Conservation (phyloP, 2,329 filamentous ascomycete genomes). For the Pyricularia pennisetigena region DNA sequence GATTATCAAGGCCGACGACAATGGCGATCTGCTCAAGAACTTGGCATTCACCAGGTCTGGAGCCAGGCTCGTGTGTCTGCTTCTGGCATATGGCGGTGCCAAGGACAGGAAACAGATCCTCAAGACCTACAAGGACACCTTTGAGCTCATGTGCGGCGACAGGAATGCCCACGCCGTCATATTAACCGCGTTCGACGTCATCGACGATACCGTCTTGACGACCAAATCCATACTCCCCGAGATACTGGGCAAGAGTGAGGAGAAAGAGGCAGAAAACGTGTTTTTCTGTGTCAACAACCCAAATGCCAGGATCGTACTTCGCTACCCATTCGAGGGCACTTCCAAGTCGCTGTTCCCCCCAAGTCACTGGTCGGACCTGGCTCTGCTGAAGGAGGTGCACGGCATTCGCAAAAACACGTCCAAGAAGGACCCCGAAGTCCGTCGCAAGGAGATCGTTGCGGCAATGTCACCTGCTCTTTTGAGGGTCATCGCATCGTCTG, state of each 20-base stretch:
- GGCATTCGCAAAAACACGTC: constrained; percentile 73
- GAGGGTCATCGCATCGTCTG: constrained; percentile 58
- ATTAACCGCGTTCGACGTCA: constrained; percentile 77
- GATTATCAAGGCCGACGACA: constrained; percentile 83
- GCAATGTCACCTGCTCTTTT: constrained; percentile 68
- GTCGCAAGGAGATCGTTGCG: constrained; percentile 67
- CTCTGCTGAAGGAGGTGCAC: constrained; percentile 67
- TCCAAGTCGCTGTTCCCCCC: constrained; percentile 51
- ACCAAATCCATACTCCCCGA: constrained; percentile 82
- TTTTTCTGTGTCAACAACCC: constrained; percentile 55
- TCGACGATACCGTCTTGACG: constrained; percentile 87
- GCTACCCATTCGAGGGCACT: constrained; percentile 72
- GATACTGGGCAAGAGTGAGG: constrained; percentile 62
- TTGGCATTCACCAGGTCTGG: constrained; percentile 92
- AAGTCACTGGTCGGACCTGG: constrained; percentile 54
- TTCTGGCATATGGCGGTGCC: constrained; percentile 74
- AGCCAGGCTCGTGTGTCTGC: constrained; percentile 68
- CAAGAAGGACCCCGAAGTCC: constrained; percentile 77
- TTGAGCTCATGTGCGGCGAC: constrained; percentile 78
- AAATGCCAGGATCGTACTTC: constrained; percentile 55
- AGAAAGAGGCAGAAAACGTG: constrained; percentile 53
- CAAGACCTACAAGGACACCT: constrained; percentile 78
- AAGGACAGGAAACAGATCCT: constrained; percentile 90
- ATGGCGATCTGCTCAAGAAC: constrained; percentile 85
- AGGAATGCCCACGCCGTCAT: constrained; percentile 70